phyloP scores from a whole-genome alignment of 2,329 filamentous ascomycete genomes.

The Didymella glomerata region DNA sequence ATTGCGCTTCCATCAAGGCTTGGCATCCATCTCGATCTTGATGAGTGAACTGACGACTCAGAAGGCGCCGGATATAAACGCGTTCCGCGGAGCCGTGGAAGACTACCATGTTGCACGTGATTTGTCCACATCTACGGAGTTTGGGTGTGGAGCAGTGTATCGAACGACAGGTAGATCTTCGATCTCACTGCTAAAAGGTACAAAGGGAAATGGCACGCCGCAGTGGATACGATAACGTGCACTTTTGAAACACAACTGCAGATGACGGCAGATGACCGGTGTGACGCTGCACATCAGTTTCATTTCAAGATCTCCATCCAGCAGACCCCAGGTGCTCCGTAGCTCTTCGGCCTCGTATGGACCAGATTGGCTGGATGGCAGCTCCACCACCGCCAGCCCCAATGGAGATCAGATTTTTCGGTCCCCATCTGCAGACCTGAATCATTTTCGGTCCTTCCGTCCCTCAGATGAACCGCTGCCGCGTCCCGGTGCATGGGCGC shows the following conservation, averaged over 20 bases:
- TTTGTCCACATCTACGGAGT: not conserved
- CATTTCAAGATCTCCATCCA: slow-evolving; percentile 8
- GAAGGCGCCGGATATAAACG: not conserved
- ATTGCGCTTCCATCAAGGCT: not conserved
- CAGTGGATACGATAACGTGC: not conserved
- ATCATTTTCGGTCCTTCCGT: not conserved
- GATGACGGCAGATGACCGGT: slow-evolving; percentile 3
- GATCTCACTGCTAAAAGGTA: not conserved
- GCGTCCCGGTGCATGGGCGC: not conserved
- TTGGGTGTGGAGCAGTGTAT: not conserved
- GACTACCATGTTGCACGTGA: not conserved
- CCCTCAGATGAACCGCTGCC: not conserved
- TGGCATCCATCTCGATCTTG: slow-evolving; percentile 1
- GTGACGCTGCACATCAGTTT: slow-evolving; percentile 7
- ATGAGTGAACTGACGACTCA: not conserved
- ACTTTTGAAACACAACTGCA: slow-evolving; percentile 4
- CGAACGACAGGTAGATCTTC: slow-evolving; percentile 1
- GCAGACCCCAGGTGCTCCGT: slow-evolving; percentile 2
- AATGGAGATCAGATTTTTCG: slow-evolving; percentile 13
- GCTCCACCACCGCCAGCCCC: slow-evolving; percentile 9
- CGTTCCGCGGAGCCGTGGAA: not conserved
- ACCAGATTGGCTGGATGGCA: slow-evolving; percentile 3
- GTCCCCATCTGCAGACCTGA: slow-evolving; percentile 5
- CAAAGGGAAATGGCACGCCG: not conserved
- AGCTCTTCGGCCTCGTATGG: slow-evolving; percentile 2